These are phyloP conservation scores for Cystobasidium tubakii DNA, from an alignment of 768 basidiomycete genomes.

Conservation along the genomic window DNA sequence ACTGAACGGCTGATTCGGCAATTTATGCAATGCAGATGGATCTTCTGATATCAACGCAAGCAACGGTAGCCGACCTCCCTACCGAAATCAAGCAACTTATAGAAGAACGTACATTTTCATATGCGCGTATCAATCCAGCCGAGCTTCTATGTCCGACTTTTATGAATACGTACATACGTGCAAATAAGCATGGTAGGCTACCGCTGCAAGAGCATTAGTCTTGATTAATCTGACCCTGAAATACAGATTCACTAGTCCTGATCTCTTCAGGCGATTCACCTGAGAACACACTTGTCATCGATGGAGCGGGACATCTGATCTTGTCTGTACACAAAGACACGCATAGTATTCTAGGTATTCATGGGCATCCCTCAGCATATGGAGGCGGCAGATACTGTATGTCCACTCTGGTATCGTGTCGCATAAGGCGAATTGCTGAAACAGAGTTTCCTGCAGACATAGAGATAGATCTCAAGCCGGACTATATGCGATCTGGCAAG, in stretches of 20 bases:
- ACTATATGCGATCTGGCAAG: conserved; percentile 28
- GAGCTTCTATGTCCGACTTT: neutral
- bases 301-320: conserved; percentile 19
- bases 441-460: conserved; percentile 16
- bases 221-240: neutral
- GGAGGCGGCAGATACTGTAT: conserved; percentile 20
- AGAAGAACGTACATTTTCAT: conserved; percentile 3
- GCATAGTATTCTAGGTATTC: conserved; percentile 1
- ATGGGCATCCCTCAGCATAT: neutral
- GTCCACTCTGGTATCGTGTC: neutral
- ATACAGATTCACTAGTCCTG: conserved; percentile 12
- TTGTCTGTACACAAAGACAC: conserved; percentile 19
- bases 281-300: conserved; percentile 4
- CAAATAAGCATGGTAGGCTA: neutral
- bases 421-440: neutral
- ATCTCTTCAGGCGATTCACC: neutral
- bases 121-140: conserved; percentile 17
- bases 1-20: neutral
- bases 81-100: neutral
- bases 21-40: neutral
- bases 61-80: neutral
- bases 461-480: conserved; percentile 20
- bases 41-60: neutral
- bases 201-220: neutral
- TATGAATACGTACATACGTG: conserved; percentile 24